Conservation (phyloP, 768 basidiomycete species). For the Boletus sp. region DNA sequence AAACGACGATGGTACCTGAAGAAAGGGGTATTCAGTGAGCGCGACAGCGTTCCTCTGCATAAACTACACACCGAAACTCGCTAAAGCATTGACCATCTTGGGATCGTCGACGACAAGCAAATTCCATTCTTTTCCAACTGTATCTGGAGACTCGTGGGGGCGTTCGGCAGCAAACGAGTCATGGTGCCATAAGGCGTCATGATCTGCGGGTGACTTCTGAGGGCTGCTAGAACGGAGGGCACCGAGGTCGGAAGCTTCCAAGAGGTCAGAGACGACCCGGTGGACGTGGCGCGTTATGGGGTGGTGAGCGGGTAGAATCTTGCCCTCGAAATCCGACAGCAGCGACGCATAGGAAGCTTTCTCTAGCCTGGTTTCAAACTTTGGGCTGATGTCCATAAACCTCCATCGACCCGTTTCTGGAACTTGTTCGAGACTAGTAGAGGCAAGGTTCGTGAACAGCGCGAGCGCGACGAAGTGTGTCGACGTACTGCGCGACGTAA, state of each 20-base stretch:
- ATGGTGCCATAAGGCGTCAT: constrained; percentile 24
- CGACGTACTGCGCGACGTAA: constrained; percentile 30
- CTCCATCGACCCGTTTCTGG: constrained; percentile 85
- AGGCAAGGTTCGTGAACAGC: background rate
- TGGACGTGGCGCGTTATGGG: constrained; percentile 66
- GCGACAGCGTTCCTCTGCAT: background rate
- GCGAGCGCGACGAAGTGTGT: background rate
- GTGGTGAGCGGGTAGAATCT: constrained; percentile 66
- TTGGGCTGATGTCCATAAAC: constrained; percentile 76
- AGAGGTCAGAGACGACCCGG: constrained; percentile 63
- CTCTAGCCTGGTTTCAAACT: constrained; percentile 55
- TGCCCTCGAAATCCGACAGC: constrained; percentile 47
- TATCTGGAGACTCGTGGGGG: constrained; percentile 10
- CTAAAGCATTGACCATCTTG: constrained; percentile 74
- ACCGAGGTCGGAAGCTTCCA: constrained; percentile 73
- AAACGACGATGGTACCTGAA: constrained; percentile 76
- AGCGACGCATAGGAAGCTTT: constrained; percentile 42
- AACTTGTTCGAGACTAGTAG: constrained; percentile 71
- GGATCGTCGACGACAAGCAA: constrained; percentile 76
- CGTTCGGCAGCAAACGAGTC: constrained; percentile 18
- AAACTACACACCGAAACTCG: constrained; percentile 53
- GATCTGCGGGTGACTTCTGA: background rate
- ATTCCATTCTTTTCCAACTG: constrained; percentile 50
- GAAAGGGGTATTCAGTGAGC: background rate
- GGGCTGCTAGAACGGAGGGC: constrained; percentile 34